Base-by-base conservation (phyloP, 2,329 filamentous ascomycete species). In the Trichoderma atrobrunneum region DNA sequence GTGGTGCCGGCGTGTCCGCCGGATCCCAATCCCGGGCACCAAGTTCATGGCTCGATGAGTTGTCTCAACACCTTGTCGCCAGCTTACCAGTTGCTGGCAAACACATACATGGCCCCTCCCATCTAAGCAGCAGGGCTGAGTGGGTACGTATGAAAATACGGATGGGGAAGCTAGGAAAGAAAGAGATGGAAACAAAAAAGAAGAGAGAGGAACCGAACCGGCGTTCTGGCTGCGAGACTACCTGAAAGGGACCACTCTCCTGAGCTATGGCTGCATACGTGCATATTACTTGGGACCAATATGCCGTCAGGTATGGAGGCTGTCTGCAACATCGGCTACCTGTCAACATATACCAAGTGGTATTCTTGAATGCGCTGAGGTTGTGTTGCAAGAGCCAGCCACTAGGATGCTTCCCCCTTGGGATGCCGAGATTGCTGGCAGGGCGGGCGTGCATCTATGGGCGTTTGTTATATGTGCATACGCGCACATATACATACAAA, bases 1-100 rank as follows among this genome's bases (percentile, higher is more conserved):
- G 30, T 51, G 36, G 28, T 62, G 67, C 39, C 67, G 67, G 67
- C 57, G 57, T 61, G 67, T 21, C 56, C 67, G 57, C 56, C 56
- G 57, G 64, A 56, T 61, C 28, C 59, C 43, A 72, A 32, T 68
- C 57, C 63, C 64, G 63, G 65, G 48, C 64, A 57, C 34, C 64
- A 69, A 57, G 34, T 21, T 61, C 26, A 68, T 57, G 60, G 64
- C 36, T n/a, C 56, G 67, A 72, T 72, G 64, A 48, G 71, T 72
- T 72, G 71, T 72, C 70, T 72, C 70, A n/a, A 67, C 57, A 72
- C 32, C 64, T 65, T 71, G 67, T 26, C 60, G 48, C 30, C 60
- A 43, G 60, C 43, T 65, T 66, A 63, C 70, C 70, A 66, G 56
- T 67, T 67, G 63, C 34, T 67, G 39, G 63, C 63, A 72, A 72